phyloP scores from a whole-genome alignment of 1,284 basidiomycete genomes.

The Sanghuangporus sanghuang region DNA sequence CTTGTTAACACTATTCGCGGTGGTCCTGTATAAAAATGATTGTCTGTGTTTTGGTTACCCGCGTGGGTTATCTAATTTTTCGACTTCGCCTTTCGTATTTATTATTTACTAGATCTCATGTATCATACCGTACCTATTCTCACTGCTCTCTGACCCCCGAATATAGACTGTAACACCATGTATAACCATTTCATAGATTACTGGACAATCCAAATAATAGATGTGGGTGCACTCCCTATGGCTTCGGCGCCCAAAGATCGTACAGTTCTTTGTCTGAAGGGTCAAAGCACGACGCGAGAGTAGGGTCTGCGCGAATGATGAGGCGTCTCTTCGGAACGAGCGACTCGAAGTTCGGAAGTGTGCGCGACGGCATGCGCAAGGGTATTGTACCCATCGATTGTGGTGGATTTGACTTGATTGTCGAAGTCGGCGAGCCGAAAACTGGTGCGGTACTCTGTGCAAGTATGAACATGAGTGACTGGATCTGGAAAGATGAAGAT shows the following conservation, averaged over 20 bases:
- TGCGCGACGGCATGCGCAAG: conserved; percentile 14
- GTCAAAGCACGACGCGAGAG: conserved; percentile 67
- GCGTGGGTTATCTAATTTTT: background rate
- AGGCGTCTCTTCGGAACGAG: conserved; percentile 31
- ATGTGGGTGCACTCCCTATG: conserved; percentile 14
- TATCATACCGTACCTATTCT: background rate
- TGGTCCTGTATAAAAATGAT: conserved; percentile 27
- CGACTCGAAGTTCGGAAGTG: conserved; percentile 19
- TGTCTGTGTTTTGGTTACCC: background rate
- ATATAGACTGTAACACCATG: background rate
- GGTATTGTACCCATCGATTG: conserved; percentile 6
- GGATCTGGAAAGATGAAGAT: background rate
- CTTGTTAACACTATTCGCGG: conserved; percentile 71
- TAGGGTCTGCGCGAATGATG: conserved; percentile 54
- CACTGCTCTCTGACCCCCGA: background rate
- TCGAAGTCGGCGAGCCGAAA: conserved; percentile 13
- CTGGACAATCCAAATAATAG: background rate
- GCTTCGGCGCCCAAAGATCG: conserved; percentile 61
- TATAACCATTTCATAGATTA: background rate
- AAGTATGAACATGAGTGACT: background rate
- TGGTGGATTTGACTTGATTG: conserved; percentile 3
- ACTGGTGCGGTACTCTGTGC: background rate
- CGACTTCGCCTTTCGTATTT: background rate
- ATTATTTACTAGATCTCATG: background rate
- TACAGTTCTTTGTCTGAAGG: conserved; percentile 67